These are phyloP conservation scores for Ceriops zippeliana DNA, from an alignment of 345 rosid species.

Conservation along the genomic window DNA sequence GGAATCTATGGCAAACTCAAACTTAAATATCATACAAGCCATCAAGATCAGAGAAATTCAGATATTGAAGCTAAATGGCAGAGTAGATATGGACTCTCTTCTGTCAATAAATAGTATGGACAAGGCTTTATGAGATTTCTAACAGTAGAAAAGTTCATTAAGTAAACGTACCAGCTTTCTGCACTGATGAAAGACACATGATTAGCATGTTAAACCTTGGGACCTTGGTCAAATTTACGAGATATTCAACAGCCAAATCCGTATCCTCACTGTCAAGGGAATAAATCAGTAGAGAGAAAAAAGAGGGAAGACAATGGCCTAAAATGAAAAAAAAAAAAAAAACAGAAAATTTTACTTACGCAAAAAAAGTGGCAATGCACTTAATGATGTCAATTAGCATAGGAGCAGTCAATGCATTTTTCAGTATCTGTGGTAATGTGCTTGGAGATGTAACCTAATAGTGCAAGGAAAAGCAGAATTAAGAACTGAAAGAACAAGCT, in stretches of 20 bases:
- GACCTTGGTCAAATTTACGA: constrained; percentile 69
- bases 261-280: constrained; percentile 54
- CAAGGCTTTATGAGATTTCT: background rate
- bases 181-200: constrained; percentile 68
- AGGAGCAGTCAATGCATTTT: constrained; percentile 67
- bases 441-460: constrained; percentile 63
- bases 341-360: constrained; percentile 38
- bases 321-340: background rate
- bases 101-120: background rate
- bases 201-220: constrained; percentile 82
- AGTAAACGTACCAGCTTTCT: constrained; percentile 59
- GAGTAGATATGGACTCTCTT: background rate
- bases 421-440: constrained; percentile 74
- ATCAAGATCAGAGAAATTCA: background rate
- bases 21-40: background rate
- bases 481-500: background rate
- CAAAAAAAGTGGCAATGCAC: constrained; percentile 62
- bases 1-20: background rate
- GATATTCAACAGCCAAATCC: constrained; percentile 66
- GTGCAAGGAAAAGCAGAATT: constrained; percentile 2
- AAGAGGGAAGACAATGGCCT: background rate
- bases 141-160: background rate
- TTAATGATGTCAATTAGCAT: constrained; percentile 65
- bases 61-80: background rate
- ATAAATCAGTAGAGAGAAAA: constrained; percentile 4